Conservation (phyloP, 495 filamentous ascomycete species). For the Wilcoxina mikolae region DNA sequence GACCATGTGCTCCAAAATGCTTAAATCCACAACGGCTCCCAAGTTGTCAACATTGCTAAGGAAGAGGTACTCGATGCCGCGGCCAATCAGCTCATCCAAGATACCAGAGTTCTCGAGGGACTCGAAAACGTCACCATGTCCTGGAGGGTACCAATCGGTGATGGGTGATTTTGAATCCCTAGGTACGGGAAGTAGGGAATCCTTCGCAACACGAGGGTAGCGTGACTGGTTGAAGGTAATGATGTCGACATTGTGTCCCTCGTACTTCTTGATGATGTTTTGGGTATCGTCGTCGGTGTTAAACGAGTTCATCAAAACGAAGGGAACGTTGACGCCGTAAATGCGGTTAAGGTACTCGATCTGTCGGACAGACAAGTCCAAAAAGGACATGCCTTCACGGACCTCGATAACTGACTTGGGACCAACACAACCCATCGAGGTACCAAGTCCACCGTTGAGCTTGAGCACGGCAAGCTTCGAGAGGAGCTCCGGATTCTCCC, state of each 20-base stretch:
- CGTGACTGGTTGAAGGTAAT: conserved; percentile 99
- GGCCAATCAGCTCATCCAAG: conserved; percentile 84
- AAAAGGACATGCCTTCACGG: conserved; percentile 99
- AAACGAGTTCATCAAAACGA: conserved; percentile 99
- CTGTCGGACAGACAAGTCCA: conserved; percentile 96
- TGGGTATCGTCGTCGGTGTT: conserved; percentile 98
- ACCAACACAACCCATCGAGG: conserved; percentile 98
- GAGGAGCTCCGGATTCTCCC: conserved; percentile 79
- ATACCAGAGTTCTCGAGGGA: conserved; percentile 99
- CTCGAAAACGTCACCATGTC: conserved; percentile 99
- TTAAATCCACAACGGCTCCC: conserved; percentile 90
- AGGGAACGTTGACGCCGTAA: conserved; percentile 92
- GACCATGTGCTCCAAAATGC: conserved; percentile 98
- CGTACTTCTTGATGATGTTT: conserved; percentile 99
- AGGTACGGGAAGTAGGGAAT: conserved; percentile 90
- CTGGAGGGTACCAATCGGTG: conserved; percentile 96
- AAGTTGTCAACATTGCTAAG: conserved; percentile 98
- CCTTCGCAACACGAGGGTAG: conserved; percentile 93
- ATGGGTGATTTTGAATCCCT: conserved; percentile 78
- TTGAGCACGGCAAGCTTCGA: conserved; percentile 98
- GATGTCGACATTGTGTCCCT: conserved; percentile 98
- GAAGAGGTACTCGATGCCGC: conserved; percentile 96
- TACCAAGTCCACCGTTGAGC: conserved; percentile 98
- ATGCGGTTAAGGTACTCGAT: conserved; percentile 98
- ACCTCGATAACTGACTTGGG: conserved; percentile 99